Base-by-base conservation (phyloP, 1,139 yeast species). In the Kazachstania sp. region DNA sequence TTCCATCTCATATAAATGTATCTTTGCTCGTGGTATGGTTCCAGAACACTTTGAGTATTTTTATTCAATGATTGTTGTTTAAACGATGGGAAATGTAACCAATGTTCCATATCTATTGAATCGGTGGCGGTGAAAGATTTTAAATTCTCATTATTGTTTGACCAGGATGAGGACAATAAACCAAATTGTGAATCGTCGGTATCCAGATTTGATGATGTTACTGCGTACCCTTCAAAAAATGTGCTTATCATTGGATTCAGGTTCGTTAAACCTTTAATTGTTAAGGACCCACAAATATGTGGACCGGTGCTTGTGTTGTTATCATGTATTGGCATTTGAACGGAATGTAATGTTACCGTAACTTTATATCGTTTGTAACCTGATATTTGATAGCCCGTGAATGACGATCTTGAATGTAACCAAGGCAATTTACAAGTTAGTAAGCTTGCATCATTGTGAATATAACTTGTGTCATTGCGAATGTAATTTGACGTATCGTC, bases 1-100 rank as follows among this genome's bases (percentile, higher is more conserved):
- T 90, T 90, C 97, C 97, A 90, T 55, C 97, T 74, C 97, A 90
- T 90, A 63, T 81, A 90, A 6, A 90, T 69, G 58, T 73, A 78
- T 48, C 77, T 72, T 53, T 74, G 72, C 45, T 67, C 58, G 18
- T 70, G 50, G 39, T 68, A 45, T 18, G 45, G 19, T 13, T n/a
- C n/a, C n/a, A n/a, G n/a, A n/a, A n/a, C n/a, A n/a, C n/a, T n/a
- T n/a, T n/a, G 19, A 8, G 20, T 23, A 4, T 36, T 19, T 16
- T 31, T 11, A n/a, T 32, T 20, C 8, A 18, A 20, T n/a, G 43
- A 34, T 43, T 44, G 60, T 53, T 51, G 65, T 48, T 65, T 65
- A 44, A 71, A 66, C 37, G 67, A 61, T 38, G 79, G 80, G 56
- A 90, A 81, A 57, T 85, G 77, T 44, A 81, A 75, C 97, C 97